Evolutionary conservation across 208 protist genomes (phyloP).

Genomic region (Porcisia hertigi): DNA sequence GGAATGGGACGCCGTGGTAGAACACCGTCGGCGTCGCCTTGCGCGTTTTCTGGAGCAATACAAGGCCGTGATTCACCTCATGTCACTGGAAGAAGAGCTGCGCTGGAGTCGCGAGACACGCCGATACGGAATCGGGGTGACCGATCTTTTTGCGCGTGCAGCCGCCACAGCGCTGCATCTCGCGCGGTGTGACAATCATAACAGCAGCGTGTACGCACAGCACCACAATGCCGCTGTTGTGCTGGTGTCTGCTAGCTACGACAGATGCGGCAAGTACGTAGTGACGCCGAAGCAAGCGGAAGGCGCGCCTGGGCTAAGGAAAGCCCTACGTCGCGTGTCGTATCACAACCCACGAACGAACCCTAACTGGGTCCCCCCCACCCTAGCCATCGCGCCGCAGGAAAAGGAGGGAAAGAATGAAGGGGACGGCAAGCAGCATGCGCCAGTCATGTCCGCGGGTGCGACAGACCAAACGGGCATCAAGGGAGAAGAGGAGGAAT

Average conservation of each 20-base stretch:
- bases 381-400: slow-evolving; percentile 39
- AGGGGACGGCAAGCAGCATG: not conserved
- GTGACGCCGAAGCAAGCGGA: slow-evolving; percentile 49
- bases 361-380: slow-evolving; percentile 71
- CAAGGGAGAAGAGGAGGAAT: not conserved
- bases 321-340: slow-evolving; percentile 56
- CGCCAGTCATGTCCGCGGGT: not conserved
- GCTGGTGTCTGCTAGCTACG: slow-evolving; percentile 60
- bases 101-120: slow-evolving; percentile 61
- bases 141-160: slow-evolving; percentile 51
- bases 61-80: slow-evolving; percentile 66
- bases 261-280: slow-evolving; percentile 62
- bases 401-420: not conserved
- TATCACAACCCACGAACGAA: slow-evolving; percentile 83
- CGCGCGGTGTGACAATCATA: slow-evolving; percentile 38
- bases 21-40: slow-evolving; percentile 53
- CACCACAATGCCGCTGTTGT: slow-evolving; percentile 29
- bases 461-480: not conserved
- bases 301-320: slow-evolving; percentile 24
- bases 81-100: slow-evolving; percentile 82
- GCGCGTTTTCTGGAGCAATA: slow-evolving; percentile 63
- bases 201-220: slow-evolving; percentile 30
- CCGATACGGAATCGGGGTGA: slow-evolving; percentile 72
- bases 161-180: slow-evolving; percentile 77
- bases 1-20: slow-evolving; percentile 48